A percentile compares a stretch with the other conserved stretches of the same genome.
Evolutionary conservation across 345 rosid species (phyloP).

Genomic region (Microthlaspi erraticum): DNA sequence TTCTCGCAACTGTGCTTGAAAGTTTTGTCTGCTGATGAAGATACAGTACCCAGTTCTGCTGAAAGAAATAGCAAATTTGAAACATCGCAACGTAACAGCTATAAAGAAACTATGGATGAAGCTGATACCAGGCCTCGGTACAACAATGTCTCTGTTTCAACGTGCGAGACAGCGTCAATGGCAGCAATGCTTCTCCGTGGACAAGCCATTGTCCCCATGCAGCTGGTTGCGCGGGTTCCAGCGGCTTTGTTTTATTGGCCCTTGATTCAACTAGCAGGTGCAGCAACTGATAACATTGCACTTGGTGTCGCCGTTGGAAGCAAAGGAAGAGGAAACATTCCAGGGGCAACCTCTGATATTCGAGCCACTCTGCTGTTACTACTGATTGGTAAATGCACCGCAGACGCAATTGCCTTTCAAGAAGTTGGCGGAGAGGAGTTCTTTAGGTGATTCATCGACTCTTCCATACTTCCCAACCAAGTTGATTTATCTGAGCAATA

Average conservation of each 20-base stretch:
- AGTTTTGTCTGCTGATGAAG: slow-evolving; percentile 67
- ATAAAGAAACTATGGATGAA: slow-evolving; percentile 59
- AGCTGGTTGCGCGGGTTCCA: slow-evolving; percentile 91
- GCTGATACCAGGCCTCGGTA: slow-evolving; percentile 54
- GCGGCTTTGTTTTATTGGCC: slow-evolving; percentile 97
- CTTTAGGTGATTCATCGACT: slow-evolving; percentile 66
- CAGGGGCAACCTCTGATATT: slow-evolving; percentile 96
- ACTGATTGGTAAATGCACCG: slow-evolving; percentile 94
- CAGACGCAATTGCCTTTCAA: slow-evolving; percentile 81
- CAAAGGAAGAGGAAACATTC: slow-evolving; percentile 97
- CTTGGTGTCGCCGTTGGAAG: slow-evolving; percentile 99
- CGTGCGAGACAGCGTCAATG: slow-evolving; percentile 82
- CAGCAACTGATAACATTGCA: slow-evolving; percentile 91
- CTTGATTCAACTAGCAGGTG: slow-evolving; percentile 93
- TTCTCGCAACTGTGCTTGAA: slow-evolving; percentile 97
- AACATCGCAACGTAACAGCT: slow-evolving; percentile 45
- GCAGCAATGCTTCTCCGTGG: slow-evolving; percentile 92
- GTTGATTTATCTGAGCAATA: slow-evolving; percentile 19
- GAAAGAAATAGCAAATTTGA: slow-evolving; percentile 54
- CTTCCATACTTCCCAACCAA: slow-evolving; percentile 24
- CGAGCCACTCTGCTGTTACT: slow-evolving; percentile 89
- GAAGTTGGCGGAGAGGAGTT: slow-evolving; percentile 95
- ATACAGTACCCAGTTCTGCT: slow-evolving; percentile 45
- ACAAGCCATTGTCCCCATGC: slow-evolving; percentile 91
- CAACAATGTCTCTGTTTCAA: slow-evolving; percentile 49